These are phyloP conservation scores for Pleurotus djamor DNA, from an alignment of 768 basidiomycete genomes.

Conservation along the genomic window DNA sequence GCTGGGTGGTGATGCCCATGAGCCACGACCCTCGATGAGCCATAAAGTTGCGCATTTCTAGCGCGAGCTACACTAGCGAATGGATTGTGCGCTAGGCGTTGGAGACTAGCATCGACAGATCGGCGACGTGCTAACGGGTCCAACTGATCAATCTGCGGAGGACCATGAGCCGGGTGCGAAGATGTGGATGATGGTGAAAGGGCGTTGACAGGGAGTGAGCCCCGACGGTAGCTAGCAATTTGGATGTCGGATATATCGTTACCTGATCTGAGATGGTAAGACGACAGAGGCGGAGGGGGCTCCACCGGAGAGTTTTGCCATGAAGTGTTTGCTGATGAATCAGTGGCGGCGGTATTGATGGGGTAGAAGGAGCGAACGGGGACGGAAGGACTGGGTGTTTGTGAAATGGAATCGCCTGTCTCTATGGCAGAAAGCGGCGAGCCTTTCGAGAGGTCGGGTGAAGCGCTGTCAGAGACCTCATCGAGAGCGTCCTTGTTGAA, in stretches of 20 bases:
- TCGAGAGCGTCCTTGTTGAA: conserved; percentile 10
- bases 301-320: conserved; percentile 36
- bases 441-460: neutral
- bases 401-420: conserved; percentile 1
- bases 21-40: conserved; percentile 18
- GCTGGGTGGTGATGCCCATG: conserved; percentile 28
- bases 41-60: conserved; percentile 43
- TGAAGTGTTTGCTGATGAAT: conserved; percentile 16
- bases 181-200: conserved; percentile 16
- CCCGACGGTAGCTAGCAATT: conserved; percentile 40
- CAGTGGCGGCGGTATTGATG: conserved; percentile 3
- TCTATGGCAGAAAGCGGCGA: neutral
- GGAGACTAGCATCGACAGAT: conserved; percentile 46
- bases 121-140: conserved; percentile 41
- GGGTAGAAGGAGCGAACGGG: neutral
- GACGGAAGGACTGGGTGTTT: conserved; percentile 7
- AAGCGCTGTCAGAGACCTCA: conserved; percentile 8
- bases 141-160: conserved; percentile 35
- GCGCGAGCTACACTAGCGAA: conserved; percentile 50
- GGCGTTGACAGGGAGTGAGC: conserved; percentile 51
- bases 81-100: conserved; percentile 47
- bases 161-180: conserved; percentile 24
- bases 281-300: conserved; percentile 30
- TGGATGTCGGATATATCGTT: conserved; percentile 21
- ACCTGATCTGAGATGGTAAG: conserved; percentile 18